phyloP scores from a whole-genome alignment of 2,329 filamentous ascomycete species.

The Penicillium italicum region DNA sequence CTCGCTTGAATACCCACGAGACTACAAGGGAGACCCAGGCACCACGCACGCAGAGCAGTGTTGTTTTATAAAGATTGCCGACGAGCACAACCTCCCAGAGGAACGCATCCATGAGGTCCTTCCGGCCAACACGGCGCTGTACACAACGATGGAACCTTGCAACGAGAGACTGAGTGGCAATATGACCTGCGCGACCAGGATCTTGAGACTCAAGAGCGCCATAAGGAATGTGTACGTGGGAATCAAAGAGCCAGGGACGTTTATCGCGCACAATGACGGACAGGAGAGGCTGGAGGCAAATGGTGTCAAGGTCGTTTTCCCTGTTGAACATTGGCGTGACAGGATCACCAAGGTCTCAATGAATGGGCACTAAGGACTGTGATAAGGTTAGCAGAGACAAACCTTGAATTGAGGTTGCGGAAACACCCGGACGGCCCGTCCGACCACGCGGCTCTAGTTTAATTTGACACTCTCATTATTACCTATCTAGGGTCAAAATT shows the following conservation, averaged over 20 bases:
- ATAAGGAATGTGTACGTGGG: constrained; percentile 41
- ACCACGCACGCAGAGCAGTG: constrained; percentile 35
- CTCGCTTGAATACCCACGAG: constrained; percentile 39
- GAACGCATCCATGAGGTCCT: constrained; percentile 37
- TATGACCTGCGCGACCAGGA: constrained; percentile 38
- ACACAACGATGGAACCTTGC: constrained; percentile 49
- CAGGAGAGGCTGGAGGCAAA: constrained; percentile 18
- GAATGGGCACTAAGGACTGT: constrained; percentile 10
- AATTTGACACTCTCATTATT: too few relatives aligned
- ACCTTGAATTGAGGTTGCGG: too few relatives aligned
- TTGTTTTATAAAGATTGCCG: constrained; percentile 46
- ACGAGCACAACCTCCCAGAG: constrained; percentile 36
- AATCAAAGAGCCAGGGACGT: constrained; percentile 38
- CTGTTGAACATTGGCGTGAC: constrained; percentile 20
- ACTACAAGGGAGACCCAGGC: constrained; percentile 38
- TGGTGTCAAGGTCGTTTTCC: constrained; percentile 14
- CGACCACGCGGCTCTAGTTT: too few relatives aligned
- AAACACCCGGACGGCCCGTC: too few relatives aligned
- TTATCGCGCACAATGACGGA: constrained; percentile 34
- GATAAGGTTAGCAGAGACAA: too few relatives aligned
- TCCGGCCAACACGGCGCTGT: constrained; percentile 40
- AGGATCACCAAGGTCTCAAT: constrained; percentile 14
- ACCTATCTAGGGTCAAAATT: too few relatives aligned
- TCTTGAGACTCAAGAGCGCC: constrained; percentile 29
- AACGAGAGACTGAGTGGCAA: constrained; percentile 43